Evolutionary conservation across 31 red algal species (phyloP), one percentile per base, ranked within the genome.

Genomic region (Bonnemaisonia californica): DNA sequence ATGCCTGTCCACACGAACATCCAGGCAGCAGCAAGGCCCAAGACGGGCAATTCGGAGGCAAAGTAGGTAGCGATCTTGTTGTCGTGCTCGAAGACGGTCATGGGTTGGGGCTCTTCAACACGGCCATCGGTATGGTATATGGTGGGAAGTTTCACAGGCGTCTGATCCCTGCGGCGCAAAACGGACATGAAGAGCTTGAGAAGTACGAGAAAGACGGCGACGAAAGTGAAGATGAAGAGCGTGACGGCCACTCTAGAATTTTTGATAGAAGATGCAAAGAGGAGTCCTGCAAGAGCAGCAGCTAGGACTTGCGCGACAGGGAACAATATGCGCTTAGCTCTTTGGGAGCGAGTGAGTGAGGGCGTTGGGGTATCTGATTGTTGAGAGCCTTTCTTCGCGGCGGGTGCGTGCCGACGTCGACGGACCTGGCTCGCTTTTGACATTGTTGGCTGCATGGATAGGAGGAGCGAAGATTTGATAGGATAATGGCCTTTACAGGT

Each of bases 41-140:
- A 77, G 0, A 41, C 68, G 21, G 78, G 70, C n/a, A 90, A 54
- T 67, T 90, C 68, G 12, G 78, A 51, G 1, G 87, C 55, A 35
- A 77, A 67, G 35, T 83, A 51, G 18, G 38, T 90, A 13, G 77
- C 87, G 31, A 90, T 64, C 48, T 82, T 69, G 33, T 82, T 74
- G 70, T 90, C 87, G 48, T 90, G 77, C 42, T 90, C 87, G 57
- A 80, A 47, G 16, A 83, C 87, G 3, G 77, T 82, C 30, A 90
- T 65, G 16, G 65, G 39, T 40, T 57, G 41, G 29, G 54, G 69
- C 3, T 64, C 34, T 4, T 56, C 60, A 42, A 76, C 61, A 24
- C 77, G 62, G 33, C 87, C 87, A 76, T 90, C 78, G 2, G 60
- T 32, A 23, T 77, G 42, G 71, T 82, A 59, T 16, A 90, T 34